A percentile compares a stretch with the other conserved stretches of the same genome.
These are phyloP conservation scores for Microcera coccophila DNA, from an alignment of 2,329 filamentous ascomycete genomes.

Conservation along the genomic window DNA sequence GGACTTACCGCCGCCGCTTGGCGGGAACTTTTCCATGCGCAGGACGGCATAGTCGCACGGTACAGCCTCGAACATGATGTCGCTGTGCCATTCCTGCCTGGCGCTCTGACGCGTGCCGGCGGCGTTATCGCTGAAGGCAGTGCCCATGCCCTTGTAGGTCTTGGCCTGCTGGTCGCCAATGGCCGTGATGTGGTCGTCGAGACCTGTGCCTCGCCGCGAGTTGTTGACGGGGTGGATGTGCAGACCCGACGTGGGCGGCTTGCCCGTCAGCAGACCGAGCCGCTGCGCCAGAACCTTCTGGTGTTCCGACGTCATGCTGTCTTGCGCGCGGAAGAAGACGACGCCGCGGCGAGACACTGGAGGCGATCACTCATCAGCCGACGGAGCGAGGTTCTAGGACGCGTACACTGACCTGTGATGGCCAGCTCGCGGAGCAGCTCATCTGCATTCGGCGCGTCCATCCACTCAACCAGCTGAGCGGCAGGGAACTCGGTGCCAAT, in stretches of 20 bases:
- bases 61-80: conserved; percentile 55
- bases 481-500: conserved; percentile 60
- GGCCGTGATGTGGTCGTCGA: conserved; percentile 55
- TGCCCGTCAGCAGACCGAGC: conserved; percentile 57
- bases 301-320: conserved; percentile 53
- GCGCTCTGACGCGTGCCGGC: background rate
- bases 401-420: conserved; percentile 55
- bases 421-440: conserved; percentile 57
- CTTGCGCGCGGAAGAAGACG: conserved; percentile 61
- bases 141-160: too few relatives aligned
- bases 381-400: too few relatives aligned
- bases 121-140: too few relatives aligned
- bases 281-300: conserved; percentile 58
- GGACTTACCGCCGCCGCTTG: conserved; percentile 41
- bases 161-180: conserved; percentile 43
- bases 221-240: conserved; percentile 60
- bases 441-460: conserved; percentile 53
- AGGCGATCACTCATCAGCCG: too few relatives aligned
- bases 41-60: conserved; percentile 57
- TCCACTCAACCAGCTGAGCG: conserved; percentile 50
- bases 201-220: conserved; percentile 49
- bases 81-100: conserved; percentile 38
- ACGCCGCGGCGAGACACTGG: conserved; percentile 60
- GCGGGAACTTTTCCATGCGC: conserved; percentile 48
- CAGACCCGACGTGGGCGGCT: conserved; percentile 52